Base-by-base conservation (phyloP, 164 flowering plant genomes). In the Tetrastigma voinierianum region DNA sequence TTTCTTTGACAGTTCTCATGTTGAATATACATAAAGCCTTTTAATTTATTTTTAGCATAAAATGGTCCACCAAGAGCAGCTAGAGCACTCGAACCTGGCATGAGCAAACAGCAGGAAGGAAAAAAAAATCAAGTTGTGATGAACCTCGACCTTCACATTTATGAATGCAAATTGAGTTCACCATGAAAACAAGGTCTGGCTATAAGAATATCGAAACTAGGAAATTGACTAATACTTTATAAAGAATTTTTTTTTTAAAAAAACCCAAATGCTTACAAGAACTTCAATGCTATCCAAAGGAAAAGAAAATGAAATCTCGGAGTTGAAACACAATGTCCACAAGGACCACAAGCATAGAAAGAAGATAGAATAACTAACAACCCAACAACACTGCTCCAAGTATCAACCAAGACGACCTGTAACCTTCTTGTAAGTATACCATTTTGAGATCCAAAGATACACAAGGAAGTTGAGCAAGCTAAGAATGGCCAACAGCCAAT, bases 341-440 rank as follows among this genome's bases (percentile, higher is more conserved):
- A n/a, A n/a, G n/a, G n/a, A n/a, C n/a, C n/a, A n/a, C 13, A 57
- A 8, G 1, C 60, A 57, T 12, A 20, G 7, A 11, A 14, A 20
- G 24, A 15, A 21, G 10, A 53, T 16, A 17, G 10, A 53, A 53
- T 1, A 53, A 16, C 0, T 19, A 16, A 9, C n/a, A 53, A 16
- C 57, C 16, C 57, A 53, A 9, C 5, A 18, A 24, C 60, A 25
- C 32, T 20, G 40, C 25, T 23, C 23, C 32, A 65, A 3, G 40
- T 32, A 17, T 75, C 74, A 70, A 8, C 48, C 20, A 10, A 62
- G 15, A 0, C 20, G 52, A 1, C 75, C 69, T 1, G 59, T 65
- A 0, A 68, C 60, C 62, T 72, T 78, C 71, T 78, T 78, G 74
- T 78, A 72, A 1, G 67, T 75, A 49, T 72, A 78, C 67, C 72